Evolutionary conservation across 352 stramenopile species (phyloP).

Genomic region (Globisporangium radiosum): DNA sequence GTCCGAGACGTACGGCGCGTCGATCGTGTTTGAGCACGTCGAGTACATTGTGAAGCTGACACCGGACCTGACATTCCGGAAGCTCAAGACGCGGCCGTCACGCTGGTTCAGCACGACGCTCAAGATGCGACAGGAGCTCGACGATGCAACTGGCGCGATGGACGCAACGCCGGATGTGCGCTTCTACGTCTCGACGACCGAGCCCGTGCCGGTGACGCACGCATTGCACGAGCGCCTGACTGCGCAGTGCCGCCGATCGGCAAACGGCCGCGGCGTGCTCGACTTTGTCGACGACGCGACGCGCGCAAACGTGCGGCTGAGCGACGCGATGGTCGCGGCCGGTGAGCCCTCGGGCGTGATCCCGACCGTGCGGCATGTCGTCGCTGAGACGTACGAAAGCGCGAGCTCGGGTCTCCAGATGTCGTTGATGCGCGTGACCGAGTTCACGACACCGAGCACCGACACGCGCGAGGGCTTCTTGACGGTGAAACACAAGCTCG

Average conservation of each 20-base stretch:
- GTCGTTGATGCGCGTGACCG: conserved; percentile 44
- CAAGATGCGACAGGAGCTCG: conserved; percentile 78
- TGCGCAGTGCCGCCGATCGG: conserved; percentile 22
- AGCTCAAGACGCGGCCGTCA: conserved; percentile 48
- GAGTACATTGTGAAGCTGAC: conserved; percentile 66
- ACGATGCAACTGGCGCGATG: conserved; percentile 50
- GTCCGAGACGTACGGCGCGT: conserved; percentile 53
- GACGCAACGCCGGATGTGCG: conserved; percentile 65
- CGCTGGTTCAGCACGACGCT: conserved; percentile 76
- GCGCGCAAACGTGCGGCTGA: conserved; percentile 42
- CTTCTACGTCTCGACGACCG: conserved; percentile 70
- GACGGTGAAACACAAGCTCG: conserved; percentile 40
- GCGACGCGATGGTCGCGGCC: conserved; percentile 32
- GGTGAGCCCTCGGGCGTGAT: conserved; percentile 34
- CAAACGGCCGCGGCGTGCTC: conserved; percentile 45
- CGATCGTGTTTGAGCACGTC: conserved; percentile 47
- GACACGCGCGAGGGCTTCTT: conserved; percentile 44
- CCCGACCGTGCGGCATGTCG: conserved; percentile 54
- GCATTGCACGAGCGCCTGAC: conserved; percentile 29
- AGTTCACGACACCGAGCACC: conserved; percentile 47
- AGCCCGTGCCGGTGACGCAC: conserved; percentile 47
- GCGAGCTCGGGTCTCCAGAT: conserved; percentile 24
- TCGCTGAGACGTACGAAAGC: conserved; percentile 36
- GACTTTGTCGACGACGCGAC: conserved; percentile 36
- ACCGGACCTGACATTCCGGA: conserved; percentile 45